phyloP scores from a whole-genome alignment of 495 filamentous ascomycete genomes.

The Annulohypoxylon nitens region DNA sequence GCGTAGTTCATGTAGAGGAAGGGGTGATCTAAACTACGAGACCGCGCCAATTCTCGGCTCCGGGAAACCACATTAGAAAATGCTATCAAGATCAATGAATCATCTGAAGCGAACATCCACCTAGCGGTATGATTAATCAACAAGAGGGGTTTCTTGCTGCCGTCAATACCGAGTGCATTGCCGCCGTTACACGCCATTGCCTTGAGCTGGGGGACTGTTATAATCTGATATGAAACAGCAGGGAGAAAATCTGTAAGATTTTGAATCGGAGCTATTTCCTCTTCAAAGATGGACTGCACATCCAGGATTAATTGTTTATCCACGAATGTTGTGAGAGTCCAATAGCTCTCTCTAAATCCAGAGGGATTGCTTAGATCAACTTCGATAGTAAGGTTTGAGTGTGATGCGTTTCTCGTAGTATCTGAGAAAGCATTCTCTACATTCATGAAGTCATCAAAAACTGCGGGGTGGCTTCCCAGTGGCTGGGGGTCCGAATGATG shows the following conservation, averaged over 20 bases:
- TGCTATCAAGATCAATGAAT: conserved; percentile 37
- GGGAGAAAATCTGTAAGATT: conserved; percentile 54
- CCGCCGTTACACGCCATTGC: conserved; percentile 62
- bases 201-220: conserved; percentile 56
- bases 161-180: conserved; percentile 63
- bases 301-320: conserved; percentile 53
- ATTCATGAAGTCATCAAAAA: conserved; percentile 58
- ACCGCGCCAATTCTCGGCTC: neutral
- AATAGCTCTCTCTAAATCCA: conserved; percentile 61
- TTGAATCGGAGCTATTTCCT: conserved; percentile 52
- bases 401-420: conserved; percentile 53
- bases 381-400: conserved; percentile 61
- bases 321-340: conserved; percentile 56
- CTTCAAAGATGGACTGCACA: conserved; percentile 55
- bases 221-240: conserved; percentile 59
- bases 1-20: conserved; percentile 55
- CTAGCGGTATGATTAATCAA: conserved; percentile 54
- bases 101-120: conserved; percentile 56
- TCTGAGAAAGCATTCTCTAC: conserved; percentile 53
- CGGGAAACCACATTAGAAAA: conserved; percentile 21
- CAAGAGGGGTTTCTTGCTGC: conserved; percentile 56
- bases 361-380: conserved; percentile 54
- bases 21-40: conserved; percentile 38
- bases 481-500: conserved; percentile 57
- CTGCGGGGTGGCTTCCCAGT: conserved; percentile 54